A percentile compares a stretch with the other conserved stretches of the same genome.
Evolutionary conservation across 176 grass and related monocot genomes (phyloP).

Genomic region (Rhynchospora pubera): DNA sequence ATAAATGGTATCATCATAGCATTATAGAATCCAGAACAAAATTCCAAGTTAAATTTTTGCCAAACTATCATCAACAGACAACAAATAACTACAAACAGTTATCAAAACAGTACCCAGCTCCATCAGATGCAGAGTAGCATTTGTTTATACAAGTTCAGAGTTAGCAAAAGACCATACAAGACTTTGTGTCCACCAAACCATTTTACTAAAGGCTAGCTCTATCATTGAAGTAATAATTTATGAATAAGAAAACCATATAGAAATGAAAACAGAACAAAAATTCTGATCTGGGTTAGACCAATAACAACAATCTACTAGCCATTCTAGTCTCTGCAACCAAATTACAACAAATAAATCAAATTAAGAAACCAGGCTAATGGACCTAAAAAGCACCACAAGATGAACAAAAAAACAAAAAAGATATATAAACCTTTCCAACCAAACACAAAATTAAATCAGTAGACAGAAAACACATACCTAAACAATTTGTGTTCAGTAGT

Average conservation of each 20-base stretch:
- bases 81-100: neutral
- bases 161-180: neutral
- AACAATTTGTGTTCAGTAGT: neutral
- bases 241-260: neutral
- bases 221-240: neutral
- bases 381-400: neutral
- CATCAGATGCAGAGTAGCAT: neutral
- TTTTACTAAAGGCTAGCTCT: neutral
- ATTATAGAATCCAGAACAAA: neutral
- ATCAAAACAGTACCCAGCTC: neutral
- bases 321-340: neutral
- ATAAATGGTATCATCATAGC: neutral
- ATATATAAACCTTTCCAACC: too few relatives aligned
- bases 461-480: slow-evolving; percentile 8
- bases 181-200: neutral
- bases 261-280: neutral
- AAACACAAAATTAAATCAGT: too few relatives aligned
- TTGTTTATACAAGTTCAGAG: neutral
- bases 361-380: neutral
- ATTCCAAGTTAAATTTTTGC: neutral
- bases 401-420: too few relatives aligned
- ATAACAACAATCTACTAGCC: neutral
- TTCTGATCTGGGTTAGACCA: neutral
- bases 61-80: neutral
- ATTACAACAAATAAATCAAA: neutral